Conservation (phyloP, 441 rosid species). For the Populus hybrid region DNA sequence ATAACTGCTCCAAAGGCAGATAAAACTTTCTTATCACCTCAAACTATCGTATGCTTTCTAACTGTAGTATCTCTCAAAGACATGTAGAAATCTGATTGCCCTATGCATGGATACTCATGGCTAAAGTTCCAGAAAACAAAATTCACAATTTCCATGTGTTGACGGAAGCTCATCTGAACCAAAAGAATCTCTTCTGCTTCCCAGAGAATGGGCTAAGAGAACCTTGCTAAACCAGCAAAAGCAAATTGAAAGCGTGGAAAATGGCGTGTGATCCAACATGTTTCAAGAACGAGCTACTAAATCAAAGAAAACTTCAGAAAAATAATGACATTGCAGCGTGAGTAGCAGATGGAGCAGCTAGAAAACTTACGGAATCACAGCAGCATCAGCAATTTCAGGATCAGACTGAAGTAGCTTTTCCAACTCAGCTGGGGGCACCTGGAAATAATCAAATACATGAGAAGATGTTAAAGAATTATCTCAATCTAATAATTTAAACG, state of each 20-base stretch:
- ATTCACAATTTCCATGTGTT: too few species aligned
- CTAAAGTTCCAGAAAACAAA: too few species aligned
- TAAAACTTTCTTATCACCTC: too few species aligned
- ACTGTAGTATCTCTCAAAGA: too few species aligned
- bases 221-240: not conserved
- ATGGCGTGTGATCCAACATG: not conserved
- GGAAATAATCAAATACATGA: conserved; percentile 9
- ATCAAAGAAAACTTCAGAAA: not conserved
- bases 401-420: conserved; percentile 47
- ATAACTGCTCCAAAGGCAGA: conserved; percentile 38
- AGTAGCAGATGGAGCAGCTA: not conserved
- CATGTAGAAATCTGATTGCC: too few species aligned
- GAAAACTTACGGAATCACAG: conserved; percentile 32
- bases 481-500: too few species aligned
- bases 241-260: not conserved
- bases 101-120: too few species aligned
- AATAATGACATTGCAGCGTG: not conserved
- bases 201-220: not conserved
- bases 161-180: too few species aligned
- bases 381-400: conserved; percentile 39
- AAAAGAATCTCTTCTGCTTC: not conserved
- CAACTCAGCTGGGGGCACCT: conserved; percentile 95
- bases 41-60: too few species aligned
- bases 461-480: too few species aligned
- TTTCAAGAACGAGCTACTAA: not conserved